Base-by-base conservation (phyloP, 306 rosid species). In the Vicia sativa region DNA sequence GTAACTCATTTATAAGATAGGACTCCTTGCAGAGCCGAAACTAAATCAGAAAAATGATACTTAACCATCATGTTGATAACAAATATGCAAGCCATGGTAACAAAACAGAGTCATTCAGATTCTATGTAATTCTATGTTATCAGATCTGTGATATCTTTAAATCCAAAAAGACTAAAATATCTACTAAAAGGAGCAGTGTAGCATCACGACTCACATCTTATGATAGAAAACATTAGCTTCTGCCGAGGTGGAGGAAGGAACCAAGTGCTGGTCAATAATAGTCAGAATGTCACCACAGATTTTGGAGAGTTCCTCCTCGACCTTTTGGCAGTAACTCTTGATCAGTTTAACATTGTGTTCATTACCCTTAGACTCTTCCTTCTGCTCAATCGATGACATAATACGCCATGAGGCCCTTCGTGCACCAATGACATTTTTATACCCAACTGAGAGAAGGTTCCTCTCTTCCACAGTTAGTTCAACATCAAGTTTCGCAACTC, bases 331-430 rank as follows among this genome's bases (percentile, higher is more conserved):
- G 82, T 92, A 92, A 72, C 83, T 64, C 84, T 87, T 87, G 68
- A 92, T 89, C 82, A 86, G 81, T 76, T 83, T 92, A 60, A 92
- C 98, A 74, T 92, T 90, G 76, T 86, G 71, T 67, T 92, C 98
- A 55, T 92, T 92, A 37, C 93, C 92, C 80, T 92, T 92, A 9
- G 96, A 80, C 82, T 92, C 98, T 81, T 92, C 98, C 84, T 87
- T 92, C 78, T 92, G 98, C 83, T 92, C 96, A 76, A 92, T 92
- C 45, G 98, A 92, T 43, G 98, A 90, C 98, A 92, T 92, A 25
- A 92, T 92, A 16, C 98, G 96, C 98, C 98, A 92, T 5, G 98
- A 92, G 55, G 98, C 98, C 65, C 98, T 76, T 41, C 96, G 70
- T 42, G 98, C 98, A 62, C 98, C 98, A 53, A 92, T 92, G 52